Evolutionary conservation across 164 flowering plant species (phyloP).

Genomic region (Houttuynia cordata): DNA sequence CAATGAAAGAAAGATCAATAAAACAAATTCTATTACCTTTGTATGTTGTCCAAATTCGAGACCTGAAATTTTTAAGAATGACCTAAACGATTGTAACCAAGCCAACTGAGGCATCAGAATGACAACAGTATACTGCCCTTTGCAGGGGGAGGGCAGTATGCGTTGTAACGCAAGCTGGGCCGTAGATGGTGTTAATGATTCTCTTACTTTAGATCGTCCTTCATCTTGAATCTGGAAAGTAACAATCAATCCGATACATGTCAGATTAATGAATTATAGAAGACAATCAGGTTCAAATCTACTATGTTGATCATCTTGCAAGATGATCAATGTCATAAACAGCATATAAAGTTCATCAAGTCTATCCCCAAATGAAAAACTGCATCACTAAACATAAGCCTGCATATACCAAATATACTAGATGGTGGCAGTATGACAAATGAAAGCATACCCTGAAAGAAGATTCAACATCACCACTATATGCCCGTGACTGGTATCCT

Average conservation of each 20-base stretch:
- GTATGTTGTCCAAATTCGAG: conserved; percentile 27
- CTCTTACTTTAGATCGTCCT: conserved; percentile 56
- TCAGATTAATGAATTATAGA: not conserved
- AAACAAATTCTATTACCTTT: conserved; percentile 33
- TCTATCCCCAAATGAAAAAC: no score
- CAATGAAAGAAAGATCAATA: not conserved
- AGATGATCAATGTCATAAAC: no score
- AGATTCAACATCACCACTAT: conserved; percentile 60
- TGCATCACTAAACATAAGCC: no score
- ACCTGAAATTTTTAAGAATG: conserved; percentile 21
- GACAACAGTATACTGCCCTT: conserved; percentile 68
- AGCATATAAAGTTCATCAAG: no score
- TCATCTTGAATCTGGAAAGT: conserved; percentile 62
- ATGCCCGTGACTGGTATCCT: conserved; percentile 79
- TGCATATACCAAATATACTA: no score
- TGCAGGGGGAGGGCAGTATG: conserved; percentile 74
- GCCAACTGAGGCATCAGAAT: conserved; percentile 69
- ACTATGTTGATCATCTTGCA: not conserved
- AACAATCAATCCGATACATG: not conserved
- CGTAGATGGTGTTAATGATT: conserved; percentile 43
- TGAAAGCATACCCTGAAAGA: conserved; percentile 53
- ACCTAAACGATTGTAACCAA: conserved; percentile 24
- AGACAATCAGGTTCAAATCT: not conserved
- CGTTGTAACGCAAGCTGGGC: conserved; percentile 57
- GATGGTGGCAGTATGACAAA: not conserved